These are phyloP conservation scores for Penicillium angulare DNA, from an alignment of 495 filamentous ascomycete genomes.

Conservation along the genomic window DNA sequence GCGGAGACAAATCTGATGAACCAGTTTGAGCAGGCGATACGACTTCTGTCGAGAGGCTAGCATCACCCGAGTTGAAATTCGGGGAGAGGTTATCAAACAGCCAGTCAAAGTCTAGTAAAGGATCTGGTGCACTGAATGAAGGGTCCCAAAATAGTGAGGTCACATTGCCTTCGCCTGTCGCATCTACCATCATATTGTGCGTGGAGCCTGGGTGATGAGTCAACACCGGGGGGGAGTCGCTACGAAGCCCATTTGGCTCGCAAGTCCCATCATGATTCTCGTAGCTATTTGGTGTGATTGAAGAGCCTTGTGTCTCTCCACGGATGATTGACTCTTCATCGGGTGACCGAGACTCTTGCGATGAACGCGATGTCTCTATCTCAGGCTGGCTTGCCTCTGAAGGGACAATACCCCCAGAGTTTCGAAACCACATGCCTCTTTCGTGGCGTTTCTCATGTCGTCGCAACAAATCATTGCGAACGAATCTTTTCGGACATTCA, in stretches of 20 bases:
- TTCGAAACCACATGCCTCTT: slow-evolving; percentile 1
- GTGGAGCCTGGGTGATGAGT: not conserved
- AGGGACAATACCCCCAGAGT: not conserved
- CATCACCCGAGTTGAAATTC: slow-evolving; percentile 5
- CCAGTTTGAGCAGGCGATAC: slow-evolving; percentile 6
- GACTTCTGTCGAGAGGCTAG: not conserved
- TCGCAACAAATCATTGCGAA: slow-evolving; percentile 1
- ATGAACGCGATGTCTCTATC: not conserved
- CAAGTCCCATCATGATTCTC: not conserved
- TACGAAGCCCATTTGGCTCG: not conserved
- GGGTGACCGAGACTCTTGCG: not conserved
- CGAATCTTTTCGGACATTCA: not conserved
- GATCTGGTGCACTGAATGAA: slow-evolving; percentile 9
- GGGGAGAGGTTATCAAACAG: slow-evolving; percentile 13
- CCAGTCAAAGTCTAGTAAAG: slow-evolving; percentile 16
- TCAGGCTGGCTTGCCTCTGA: not conserved
- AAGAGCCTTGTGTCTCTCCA: not conserved
- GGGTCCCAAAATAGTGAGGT: slow-evolving; percentile 15
- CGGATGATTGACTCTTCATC: not conserved
- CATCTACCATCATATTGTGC: slow-evolving; percentile 11
- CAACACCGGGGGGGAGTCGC: not conserved
- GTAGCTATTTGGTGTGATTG: not conserved
- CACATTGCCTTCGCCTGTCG: slow-evolving; percentile 7
- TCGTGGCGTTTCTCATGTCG: slow-evolving; percentile 5
- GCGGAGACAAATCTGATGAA: slow-evolving; percentile 9